Conservation (phyloP, 2,329 filamentous ascomycete genomes). For the Blumeria hordei region DNA sequence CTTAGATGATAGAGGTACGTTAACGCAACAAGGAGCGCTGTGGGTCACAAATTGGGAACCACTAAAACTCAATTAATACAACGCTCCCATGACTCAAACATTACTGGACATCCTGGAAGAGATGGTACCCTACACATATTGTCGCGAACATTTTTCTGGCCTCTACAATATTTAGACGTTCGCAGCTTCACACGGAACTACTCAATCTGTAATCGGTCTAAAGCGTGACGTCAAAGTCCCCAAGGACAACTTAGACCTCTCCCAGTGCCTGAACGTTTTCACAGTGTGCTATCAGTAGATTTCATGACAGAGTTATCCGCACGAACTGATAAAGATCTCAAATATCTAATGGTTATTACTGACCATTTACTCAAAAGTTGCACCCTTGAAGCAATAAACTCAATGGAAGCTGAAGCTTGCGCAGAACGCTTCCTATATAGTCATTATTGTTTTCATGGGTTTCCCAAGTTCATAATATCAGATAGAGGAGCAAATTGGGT, state of each 20-base stretch:
- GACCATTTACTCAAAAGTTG: too few species aligned
- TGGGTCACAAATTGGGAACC: background rate
- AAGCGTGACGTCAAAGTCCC: background rate
- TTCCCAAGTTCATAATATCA: background rate
- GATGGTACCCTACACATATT: background rate
- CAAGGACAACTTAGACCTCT: background rate
- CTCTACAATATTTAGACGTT: slow-evolving; percentile 1
- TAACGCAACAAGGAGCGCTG: background rate
- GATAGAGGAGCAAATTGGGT: background rate
- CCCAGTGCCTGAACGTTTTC: background rate
- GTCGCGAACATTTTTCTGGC: background rate
- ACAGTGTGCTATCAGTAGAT: background rate
- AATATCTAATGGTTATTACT: too few species aligned
- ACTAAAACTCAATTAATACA: background rate
- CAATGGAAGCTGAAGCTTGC: background rate
- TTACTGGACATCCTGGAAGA: background rate
- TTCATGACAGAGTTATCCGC: slow-evolving; percentile 1
- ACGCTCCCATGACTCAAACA: slow-evolving; percentile 1
- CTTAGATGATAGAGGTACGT: slow-evolving; percentile 1
- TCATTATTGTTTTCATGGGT: slow-evolving; percentile 1
- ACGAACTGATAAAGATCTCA: background rate
- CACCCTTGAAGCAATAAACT: too few species aligned
- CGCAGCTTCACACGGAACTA: background rate
- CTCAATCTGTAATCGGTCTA: too few species aligned
- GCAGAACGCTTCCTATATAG: background rate